A percentile compares a stretch with the other conserved stretches of the same genome.
Conservation (phyloP, 2,329 filamentous ascomycete species). For the Penicillium olsonii region DNA sequence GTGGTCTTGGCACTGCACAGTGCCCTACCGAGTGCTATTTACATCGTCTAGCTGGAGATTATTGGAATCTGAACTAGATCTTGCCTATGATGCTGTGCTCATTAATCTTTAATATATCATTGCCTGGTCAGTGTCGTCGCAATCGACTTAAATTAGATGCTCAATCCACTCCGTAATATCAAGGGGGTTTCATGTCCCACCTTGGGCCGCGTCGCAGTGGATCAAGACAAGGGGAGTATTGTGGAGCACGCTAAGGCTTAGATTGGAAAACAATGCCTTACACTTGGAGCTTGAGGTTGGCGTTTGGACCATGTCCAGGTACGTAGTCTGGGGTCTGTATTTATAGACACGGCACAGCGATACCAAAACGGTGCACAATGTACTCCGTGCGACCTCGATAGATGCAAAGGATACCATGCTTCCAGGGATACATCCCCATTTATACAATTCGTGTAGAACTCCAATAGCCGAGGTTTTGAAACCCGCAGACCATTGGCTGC, state of each 20-base stretch:
- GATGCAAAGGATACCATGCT: slow-evolving; percentile 2
- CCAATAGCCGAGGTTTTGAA: slow-evolving; percentile 17
- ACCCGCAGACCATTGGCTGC: slow-evolving; percentile 5
- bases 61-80: too few relatives aligned
- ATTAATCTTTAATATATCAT: not conserved
- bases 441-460: slow-evolving; percentile 17
- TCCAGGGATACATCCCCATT: slow-evolving; percentile 9
- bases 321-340: not conserved
- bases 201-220: slow-evolving; percentile 28
- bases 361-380: not conserved
- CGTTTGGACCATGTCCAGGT: not conserved
- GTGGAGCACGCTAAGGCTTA: slow-evolving; percentile 27
- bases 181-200: slow-evolving; percentile 20
- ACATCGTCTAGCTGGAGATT: too few relatives aligned
- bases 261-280: slow-evolving; percentile 19
- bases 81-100: not conserved
- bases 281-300: too few relatives aligned
- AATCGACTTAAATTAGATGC: slow-evolving; percentile 1
- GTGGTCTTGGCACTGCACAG: slow-evolving; percentile 19
- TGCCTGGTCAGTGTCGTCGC: not conserved
- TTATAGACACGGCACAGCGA: not conserved
- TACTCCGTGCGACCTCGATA: not conserved
- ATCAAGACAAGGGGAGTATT: slow-evolving; percentile 16
- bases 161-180: not conserved
- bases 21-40: not conserved